A percentile compares a stretch with the other conserved stretches of the same genome.
phyloP scores from a whole-genome alignment of 73 alveolate genomes.

The Paramecium octaurelia region DNA sequence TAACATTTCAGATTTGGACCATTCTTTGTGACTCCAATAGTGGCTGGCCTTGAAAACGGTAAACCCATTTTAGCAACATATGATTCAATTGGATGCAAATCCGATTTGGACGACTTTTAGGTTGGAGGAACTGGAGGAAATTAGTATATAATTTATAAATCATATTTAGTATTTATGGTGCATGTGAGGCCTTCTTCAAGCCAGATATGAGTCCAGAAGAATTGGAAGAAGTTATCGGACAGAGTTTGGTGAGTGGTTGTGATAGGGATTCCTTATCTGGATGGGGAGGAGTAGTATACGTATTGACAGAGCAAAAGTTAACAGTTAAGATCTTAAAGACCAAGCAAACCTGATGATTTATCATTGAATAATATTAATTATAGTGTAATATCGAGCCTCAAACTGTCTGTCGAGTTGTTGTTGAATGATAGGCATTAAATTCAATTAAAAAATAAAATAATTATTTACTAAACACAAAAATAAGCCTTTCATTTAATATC shows the following conservation, averaged over 20 bases:
- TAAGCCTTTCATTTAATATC: neutral
- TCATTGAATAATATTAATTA: neutral
- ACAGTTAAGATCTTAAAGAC: conserved; percentile 54
- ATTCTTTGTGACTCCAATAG: conserved; percentile 90
- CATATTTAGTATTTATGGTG: conserved; percentile 68
- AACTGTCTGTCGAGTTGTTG: neutral
- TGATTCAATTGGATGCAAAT: conserved; percentile 93
- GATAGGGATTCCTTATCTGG: conserved; percentile 96
- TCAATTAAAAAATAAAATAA: neutral
- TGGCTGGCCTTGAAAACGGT: conserved; percentile 93
- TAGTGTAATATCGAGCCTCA: neutral
- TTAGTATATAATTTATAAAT: conserved; percentile 64
- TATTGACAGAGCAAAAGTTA: conserved; percentile 59
- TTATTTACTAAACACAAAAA: neutral
- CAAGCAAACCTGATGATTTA: conserved; percentile 50
- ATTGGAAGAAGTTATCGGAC: conserved; percentile 89
- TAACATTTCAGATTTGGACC: conserved; percentile 83
- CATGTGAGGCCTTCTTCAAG: conserved; percentile 93
- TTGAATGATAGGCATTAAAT: no score
- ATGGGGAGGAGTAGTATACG: conserved; percentile 96
- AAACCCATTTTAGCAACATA: conserved; percentile 88
- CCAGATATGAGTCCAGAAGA: conserved; percentile 84
- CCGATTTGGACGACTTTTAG: conserved; percentile 68
- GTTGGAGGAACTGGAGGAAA: conserved; percentile 94
- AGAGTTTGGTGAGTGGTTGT: conserved; percentile 84